Percentiles rank a stretch among this genome's conserved stretches.
Conservation (phyloP, 1,284 basidiomycete species). For the Pseudozyma flocculosa region DNA sequence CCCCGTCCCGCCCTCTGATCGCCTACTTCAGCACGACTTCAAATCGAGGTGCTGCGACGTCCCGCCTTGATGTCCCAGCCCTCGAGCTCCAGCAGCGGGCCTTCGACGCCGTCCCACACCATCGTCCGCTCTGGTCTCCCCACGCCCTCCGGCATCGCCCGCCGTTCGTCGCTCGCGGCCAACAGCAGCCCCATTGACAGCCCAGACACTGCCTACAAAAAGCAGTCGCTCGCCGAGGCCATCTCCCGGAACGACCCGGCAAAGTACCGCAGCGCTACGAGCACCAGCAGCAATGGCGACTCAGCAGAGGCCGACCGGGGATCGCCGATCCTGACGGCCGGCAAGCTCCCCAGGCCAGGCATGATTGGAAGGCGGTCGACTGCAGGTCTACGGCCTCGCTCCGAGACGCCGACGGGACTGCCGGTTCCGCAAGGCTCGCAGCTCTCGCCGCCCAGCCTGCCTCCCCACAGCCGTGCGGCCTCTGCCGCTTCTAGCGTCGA, state of each 20-base stretch:
- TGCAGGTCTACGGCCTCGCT: conserved; percentile 10
- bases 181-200: conserved; percentile 26
- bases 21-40: no score
- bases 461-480: background rate
- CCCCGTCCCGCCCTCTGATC: no score
- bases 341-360: conserved; percentile 20
- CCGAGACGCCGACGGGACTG: conserved; percentile 20
- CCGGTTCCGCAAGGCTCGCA: conserved; percentile 3
- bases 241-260: conserved; percentile 37
- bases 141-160: conserved; percentile 15
- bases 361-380: conserved; percentile 23
- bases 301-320: conserved; percentile 3
- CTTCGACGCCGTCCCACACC: background rate
- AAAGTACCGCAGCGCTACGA: conserved; percentile 34
- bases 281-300: background rate
- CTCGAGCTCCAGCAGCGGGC: background rate
- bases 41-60: background rate
- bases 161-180: conserved; percentile 8
- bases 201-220: conserved; percentile 30
- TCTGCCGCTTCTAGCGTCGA: background rate
- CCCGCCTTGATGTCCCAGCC: background rate
- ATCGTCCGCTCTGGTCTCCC: conserved; percentile 26
- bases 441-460: conserved; percentile 10
- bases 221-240: conserved; percentile 35
- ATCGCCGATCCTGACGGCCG: conserved; percentile 26